These are phyloP conservation scores for Coniophora puteana DNA, from an alignment of 1,284 basidiomycete species.

Conservation along the genomic window DNA sequence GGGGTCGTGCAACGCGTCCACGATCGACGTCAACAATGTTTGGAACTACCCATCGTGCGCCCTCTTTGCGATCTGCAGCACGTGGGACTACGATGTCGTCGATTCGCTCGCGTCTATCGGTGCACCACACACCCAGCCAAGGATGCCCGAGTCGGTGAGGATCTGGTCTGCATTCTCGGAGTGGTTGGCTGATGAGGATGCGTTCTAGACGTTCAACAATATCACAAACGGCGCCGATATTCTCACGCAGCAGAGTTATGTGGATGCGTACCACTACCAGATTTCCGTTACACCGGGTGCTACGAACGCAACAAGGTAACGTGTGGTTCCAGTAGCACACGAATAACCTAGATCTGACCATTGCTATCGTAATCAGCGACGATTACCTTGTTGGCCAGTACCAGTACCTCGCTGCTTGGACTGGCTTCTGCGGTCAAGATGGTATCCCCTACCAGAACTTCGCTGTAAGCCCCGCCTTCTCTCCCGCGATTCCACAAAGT, in stretches of 20 bases:
- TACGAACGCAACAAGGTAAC: neutral
- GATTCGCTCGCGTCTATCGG: neutral
- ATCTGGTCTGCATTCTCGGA: neutral
- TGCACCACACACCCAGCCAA: neutral
- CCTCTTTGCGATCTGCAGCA: neutral
- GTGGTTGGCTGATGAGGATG: neutral
- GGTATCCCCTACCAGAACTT: conserved; percentile 1
- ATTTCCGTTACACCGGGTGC: conserved; percentile 1
- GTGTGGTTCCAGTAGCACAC: neutral
- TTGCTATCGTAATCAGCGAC: too few species aligned
- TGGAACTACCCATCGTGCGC: neutral
- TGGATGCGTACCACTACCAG: conserved; percentile 1
- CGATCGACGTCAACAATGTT: neutral
- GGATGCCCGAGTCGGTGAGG: neutral
- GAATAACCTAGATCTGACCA: neutral
- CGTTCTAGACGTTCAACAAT: neutral
- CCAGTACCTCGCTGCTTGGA: neutral
- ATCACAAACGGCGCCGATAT: neutral
- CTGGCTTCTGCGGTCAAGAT: neutral
- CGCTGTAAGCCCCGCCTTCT: neutral
- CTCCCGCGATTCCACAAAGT: neutral
- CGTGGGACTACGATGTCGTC: neutral
- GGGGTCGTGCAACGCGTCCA: neutral
- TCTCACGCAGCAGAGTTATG: neutral
- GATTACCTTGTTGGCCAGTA: neutral